Evolutionary conservation across 176 grass and related monocot genomes (phyloP).

Genomic region (Juncus inflexus): DNA sequence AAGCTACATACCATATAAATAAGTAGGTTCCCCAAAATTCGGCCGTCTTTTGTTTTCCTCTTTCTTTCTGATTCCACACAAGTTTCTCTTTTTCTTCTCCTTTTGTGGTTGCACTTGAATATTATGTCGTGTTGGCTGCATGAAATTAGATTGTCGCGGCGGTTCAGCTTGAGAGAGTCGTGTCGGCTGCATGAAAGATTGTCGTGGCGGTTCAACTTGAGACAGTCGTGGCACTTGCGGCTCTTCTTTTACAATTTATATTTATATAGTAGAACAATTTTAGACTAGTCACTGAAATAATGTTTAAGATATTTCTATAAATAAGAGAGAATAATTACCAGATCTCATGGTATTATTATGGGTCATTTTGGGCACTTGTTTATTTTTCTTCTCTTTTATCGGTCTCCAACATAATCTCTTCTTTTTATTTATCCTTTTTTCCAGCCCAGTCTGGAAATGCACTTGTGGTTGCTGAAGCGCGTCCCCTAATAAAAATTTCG

Average conservation of each 20-base stretch:
- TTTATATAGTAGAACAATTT: background rate
- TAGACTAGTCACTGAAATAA: background rate
- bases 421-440: background rate
- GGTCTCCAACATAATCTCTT: background rate
- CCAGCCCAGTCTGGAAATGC: too few relatives aligned
- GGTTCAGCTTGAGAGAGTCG: background rate
- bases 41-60: background rate
- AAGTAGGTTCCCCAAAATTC: background rate
- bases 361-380: background rate
- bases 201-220: background rate
- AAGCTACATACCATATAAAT: background rate
- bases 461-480: too few relatives aligned
- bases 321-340: too few relatives aligned
- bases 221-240: background rate
- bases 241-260: background rate
- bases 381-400: background rate
- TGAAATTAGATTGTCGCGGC: background rate
- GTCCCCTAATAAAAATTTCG: too few relatives aligned
- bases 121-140: background rate
- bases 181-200: background rate
- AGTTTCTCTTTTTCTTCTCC: conserved; percentile 1
- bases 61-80: background rate
- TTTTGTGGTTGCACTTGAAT: background rate
- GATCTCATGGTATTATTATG: too few relatives aligned
- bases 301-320: too few relatives aligned